These are phyloP conservation scores for Blastobotrys chiropterorum DNA, from an alignment of 805 yeast species.

Conservation along the genomic window DNA sequence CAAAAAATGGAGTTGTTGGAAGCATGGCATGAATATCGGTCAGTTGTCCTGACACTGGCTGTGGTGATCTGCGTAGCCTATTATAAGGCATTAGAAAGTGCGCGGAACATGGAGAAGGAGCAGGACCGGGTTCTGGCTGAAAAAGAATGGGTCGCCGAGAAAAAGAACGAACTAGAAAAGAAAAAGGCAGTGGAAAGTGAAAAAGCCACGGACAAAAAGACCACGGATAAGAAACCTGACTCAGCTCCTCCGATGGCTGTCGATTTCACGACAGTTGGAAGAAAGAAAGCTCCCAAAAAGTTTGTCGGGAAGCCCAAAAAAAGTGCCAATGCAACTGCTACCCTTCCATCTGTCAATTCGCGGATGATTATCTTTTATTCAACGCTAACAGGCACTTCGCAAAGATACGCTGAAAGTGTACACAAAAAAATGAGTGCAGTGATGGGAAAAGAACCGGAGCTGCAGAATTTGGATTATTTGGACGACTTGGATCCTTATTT, in stretches of 20 bases:
- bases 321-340: background rate
- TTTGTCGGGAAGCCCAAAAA: conserved; percentile 6
- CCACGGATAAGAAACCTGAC: background rate
- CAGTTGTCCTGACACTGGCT: conserved; percentile 10
- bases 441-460: conserved; percentile 38
- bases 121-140: background rate
- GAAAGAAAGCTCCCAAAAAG: conserved; percentile 15
- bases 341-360: conserved; percentile 36
- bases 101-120: background rate
- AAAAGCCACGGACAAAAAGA: background rate
- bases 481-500: conserved; percentile 82
- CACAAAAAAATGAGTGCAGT: conserved; percentile 30
- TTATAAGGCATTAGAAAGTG: background rate
- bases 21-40: conserved; percentile 14
- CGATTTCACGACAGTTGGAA: conserved; percentile 18
- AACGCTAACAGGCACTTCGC: conserved; percentile 78
- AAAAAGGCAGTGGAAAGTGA: background rate
- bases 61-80: conserved; percentile 5
- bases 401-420: conserved; percentile 56
- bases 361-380: conserved; percentile 71
- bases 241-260: conserved; percentile 18
- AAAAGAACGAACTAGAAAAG: background rate
- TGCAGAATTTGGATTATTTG: conserved; percentile 71
- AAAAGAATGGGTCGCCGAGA: background rate
- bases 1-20: conserved; percentile 1